Evolutionary conservation across 257 asterid genomes (phyloP).

Genomic region (Thymus quinquecostatus): DNA sequence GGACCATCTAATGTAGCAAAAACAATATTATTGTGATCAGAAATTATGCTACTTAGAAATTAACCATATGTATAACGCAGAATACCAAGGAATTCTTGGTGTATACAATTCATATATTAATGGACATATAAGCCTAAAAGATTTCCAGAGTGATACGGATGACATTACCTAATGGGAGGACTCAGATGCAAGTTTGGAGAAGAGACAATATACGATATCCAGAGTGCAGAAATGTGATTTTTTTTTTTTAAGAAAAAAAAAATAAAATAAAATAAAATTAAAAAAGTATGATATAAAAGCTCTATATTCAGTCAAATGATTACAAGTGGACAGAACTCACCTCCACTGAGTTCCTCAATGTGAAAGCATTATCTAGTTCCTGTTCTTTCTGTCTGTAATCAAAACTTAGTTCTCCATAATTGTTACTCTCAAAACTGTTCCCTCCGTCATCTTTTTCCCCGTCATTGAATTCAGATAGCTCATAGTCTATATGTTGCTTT

Average conservation of each 20-base stretch:
- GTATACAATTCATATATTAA: not conserved
- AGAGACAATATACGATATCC: not conserved
- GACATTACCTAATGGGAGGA: conserved; percentile 3
- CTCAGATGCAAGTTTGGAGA: conserved; percentile 12
- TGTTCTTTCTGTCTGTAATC: conserved; percentile 61
- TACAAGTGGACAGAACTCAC: conserved; percentile 43
- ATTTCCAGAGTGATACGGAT: not conserved
- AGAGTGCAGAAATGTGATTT: not conserved
- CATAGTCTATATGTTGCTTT: conserved; percentile 80
- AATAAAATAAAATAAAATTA: no score
- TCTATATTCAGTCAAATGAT: not conserved
- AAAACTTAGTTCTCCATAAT: conserved; percentile 75
- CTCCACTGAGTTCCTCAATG: conserved; percentile 69
- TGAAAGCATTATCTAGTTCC: conserved; percentile 53
- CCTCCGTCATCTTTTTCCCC: conserved; percentile 55
- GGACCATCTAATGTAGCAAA: not conserved
- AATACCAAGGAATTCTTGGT: not conserved
- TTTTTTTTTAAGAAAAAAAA: no score
- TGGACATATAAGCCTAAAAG: not conserved
- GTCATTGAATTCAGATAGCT: conserved; percentile 59
- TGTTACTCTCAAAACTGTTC: conserved; percentile 54
- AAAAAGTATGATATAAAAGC: conserved; percentile 7
- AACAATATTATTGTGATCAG: not conserved
- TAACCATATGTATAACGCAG: not conserved
- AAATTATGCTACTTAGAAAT: not conserved